Evolutionary conservation across 225 moss, liverwort and hornwort species (phyloP), one percentile per base, ranked within the genome.

Genomic region (Sphagnum contortum): DNA sequence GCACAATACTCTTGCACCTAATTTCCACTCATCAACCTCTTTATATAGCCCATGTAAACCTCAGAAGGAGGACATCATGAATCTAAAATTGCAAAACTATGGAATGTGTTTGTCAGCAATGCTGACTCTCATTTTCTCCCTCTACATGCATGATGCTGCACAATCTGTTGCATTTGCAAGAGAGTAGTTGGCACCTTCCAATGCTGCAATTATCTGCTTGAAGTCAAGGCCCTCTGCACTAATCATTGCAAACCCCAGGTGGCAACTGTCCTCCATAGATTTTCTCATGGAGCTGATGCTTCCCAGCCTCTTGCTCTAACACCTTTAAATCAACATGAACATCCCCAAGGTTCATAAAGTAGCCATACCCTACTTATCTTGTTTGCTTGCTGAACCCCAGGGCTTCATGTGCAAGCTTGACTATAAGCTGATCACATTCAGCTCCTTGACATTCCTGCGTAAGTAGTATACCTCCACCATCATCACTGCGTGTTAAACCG

Each of bases 271-370:
- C 59, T 72, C 68, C 68, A 72, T 47, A 74, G 75, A 53, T 63
- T 47, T 47, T 81, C 70, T 83, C 73, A 57, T 72, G 72, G 54
- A 68, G 67, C 8, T 76, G 74, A 72, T 79, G 80, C 55, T 64
- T 79, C 59, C 76, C 73, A 68, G 84, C 60, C 62, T 83, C 85
- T 72, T 69, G 68, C 71, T 90, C 82, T 68, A 90, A 72, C 59
- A 87, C 62, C 75, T 90, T 78, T 63, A 82, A 81, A 62, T 82
- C 90, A 66, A 76, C 68, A 69, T 72, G 85, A 65, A 76, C 72
- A 75, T 85, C 79, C 61, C 70, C 74, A 65, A 87, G 68, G 59
- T 87, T 90, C 71, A 87, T 72, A 72, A 90, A 71, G 70, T 90
- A 90, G 13, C 87, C 90, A 62, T 80, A 90, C 54, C 84, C 87